phyloP scores from a whole-genome alignment of 805 yeast species.

The Cyberlindnera japonica region DNA sequence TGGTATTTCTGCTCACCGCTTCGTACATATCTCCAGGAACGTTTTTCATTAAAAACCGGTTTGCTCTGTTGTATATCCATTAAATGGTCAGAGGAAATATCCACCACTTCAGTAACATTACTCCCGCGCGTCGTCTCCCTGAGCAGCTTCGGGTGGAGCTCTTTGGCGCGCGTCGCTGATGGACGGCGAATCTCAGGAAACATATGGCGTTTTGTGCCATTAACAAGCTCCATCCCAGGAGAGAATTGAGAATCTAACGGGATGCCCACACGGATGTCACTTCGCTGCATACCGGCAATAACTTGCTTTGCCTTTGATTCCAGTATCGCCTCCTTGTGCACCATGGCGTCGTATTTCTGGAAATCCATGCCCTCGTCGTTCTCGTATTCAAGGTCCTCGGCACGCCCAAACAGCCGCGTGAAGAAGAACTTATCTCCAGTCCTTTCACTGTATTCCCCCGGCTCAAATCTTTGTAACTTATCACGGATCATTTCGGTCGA shows the following conservation, averaged over 20 bases:
- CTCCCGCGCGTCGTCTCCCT: conserved; percentile 16
- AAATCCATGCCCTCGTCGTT: conserved; percentile 29
- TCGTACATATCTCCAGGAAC: neutral
- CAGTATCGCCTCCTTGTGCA: conserved; percentile 31
- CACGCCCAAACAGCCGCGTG: conserved; percentile 24
- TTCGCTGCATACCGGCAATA: conserved; percentile 14
- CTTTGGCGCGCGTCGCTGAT: conserved; percentile 8
- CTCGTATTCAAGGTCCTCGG: conserved; percentile 3
- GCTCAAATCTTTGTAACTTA: conserved; percentile 6
- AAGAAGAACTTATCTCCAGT: conserved; percentile 30
- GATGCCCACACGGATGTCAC: conserved; percentile 20
- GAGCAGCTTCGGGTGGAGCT: conserved; percentile 9
- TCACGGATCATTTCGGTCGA: conserved; percentile 7
- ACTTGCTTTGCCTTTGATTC: conserved; percentile 27
- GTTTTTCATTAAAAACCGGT: neutral
- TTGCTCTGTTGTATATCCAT: conserved; percentile 5
- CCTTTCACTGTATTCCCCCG: conserved; percentile 1
- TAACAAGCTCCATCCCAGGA: conserved; percentile 22
- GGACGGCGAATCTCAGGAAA: conserved; percentile 10
- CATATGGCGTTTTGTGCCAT: conserved; percentile 8
- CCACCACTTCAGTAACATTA: conserved; percentile 28
- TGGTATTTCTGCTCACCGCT: conserved; percentile 16
- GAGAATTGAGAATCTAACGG: conserved; percentile 24
- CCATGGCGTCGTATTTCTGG: conserved; percentile 31
- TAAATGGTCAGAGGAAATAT: conserved; percentile 17